phyloP scores from a whole-genome alignment of 768 basidiomycete species.

The Holtermannia corniformis region DNA sequence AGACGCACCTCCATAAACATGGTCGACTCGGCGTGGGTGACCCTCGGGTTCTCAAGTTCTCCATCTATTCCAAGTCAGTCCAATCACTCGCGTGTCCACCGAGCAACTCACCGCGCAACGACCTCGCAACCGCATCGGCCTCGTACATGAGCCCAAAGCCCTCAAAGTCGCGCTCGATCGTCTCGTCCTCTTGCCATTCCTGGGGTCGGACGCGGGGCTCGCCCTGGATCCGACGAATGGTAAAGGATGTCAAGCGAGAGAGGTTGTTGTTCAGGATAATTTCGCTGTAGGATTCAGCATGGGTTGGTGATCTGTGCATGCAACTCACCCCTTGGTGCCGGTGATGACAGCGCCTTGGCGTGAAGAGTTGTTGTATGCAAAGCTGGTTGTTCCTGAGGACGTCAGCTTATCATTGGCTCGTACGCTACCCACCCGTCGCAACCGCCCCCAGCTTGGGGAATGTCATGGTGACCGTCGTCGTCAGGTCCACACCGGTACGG shows the following conservation, averaged over 20 bases:
- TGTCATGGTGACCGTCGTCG: neutral
- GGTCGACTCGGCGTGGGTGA: conserved; percentile 20
- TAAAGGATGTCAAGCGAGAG: conserved; percentile 18
- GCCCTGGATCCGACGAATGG: conserved; percentile 3
- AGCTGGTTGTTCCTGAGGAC: conserved; percentile 15
- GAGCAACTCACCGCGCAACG: conserved; percentile 8
- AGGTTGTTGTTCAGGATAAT: conserved; percentile 19
- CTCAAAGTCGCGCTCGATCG: conserved; percentile 15
- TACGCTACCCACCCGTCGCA: conserved; percentile 4
- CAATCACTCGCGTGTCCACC: neutral
- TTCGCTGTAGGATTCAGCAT: conserved; percentile 7
- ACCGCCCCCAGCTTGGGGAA: conserved; percentile 7
- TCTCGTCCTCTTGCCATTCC: conserved; percentile 5
- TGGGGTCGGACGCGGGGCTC: neutral
- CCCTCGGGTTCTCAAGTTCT: conserved; percentile 13
- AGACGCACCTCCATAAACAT: conserved; percentile 17
- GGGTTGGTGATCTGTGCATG: neutral
- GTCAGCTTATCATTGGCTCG: neutral
- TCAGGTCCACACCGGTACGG: neutral
- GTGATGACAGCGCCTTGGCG: conserved; percentile 15
- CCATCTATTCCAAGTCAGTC: conserved; percentile 12
- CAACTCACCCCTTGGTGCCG: conserved; percentile 24
- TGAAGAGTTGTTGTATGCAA: conserved; percentile 10
- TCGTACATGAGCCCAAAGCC: conserved; percentile 28
- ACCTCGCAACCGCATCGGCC: conserved; percentile 28